These are phyloP conservation scores for Giardia duodenalis DNA, from an alignment of 208 protist genomes.

Conservation along the genomic window DNA sequence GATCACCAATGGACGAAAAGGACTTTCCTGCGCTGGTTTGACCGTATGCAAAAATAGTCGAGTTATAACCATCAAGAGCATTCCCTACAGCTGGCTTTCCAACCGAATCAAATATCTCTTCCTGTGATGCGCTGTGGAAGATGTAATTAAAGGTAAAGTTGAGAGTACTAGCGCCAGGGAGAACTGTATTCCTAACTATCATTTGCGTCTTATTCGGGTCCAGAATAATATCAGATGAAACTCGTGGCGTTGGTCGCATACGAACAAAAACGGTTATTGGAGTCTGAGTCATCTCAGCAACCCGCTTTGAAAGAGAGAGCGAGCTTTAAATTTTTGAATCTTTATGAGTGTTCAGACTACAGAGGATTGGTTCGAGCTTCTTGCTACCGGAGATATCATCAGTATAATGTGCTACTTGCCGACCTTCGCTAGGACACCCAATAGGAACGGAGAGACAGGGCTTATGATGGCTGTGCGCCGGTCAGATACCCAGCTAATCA, in stretches of 20 bases:
- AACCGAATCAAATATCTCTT: neutral
- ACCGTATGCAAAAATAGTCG: neutral
- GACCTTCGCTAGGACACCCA: neutral
- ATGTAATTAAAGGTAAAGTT: constrained; percentile 23
- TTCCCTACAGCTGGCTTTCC: neutral
- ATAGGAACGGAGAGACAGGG: neutral
- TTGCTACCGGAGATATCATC: neutral
- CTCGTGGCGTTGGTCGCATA: neutral
- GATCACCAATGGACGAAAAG: constrained; percentile 9
- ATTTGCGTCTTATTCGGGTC: constrained; percentile 15
- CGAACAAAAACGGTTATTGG: constrained; percentile 14
- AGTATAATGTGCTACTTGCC: neutral
- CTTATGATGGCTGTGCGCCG: neutral
- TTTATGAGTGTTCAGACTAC: neutral
- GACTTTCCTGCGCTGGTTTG: constrained; percentile 18
- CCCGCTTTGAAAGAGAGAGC: too few relatives aligned
- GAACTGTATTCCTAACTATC: constrained; percentile 11
- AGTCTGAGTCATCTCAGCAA: constrained; percentile 13
- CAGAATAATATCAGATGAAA: constrained; percentile 18
- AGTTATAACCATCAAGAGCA: constrained; percentile 11
- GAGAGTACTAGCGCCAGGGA: neutral
- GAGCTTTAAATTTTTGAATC: too few relatives aligned
- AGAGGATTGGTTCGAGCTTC: neutral
- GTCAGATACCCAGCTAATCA: neutral
- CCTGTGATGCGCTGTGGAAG: constrained; percentile 19